Percentiles rank a stretch among this genome's conserved stretches.
Evolutionary conservation across 2,329 filamentous ascomycete genomes (phyloP).

Genomic region (Tolypocladium album): DNA sequence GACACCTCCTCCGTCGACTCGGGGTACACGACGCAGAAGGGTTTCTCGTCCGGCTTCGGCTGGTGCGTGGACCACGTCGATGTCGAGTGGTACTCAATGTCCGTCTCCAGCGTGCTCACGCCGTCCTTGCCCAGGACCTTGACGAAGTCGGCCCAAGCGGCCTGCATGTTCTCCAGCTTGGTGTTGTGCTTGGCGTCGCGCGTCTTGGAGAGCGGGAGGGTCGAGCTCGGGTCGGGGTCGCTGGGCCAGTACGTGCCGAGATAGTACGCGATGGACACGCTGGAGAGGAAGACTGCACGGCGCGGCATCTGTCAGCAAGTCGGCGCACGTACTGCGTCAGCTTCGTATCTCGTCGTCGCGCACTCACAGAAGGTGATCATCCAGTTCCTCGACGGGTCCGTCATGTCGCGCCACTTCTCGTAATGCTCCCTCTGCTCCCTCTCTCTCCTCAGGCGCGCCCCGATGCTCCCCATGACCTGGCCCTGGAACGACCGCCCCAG

Average conservation of each 20-base stretch:
- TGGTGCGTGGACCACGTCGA: constrained; percentile 55
- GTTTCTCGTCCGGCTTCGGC: constrained; percentile 33
- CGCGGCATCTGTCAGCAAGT: constrained; percentile 1
- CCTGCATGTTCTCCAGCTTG: constrained; percentile 53
- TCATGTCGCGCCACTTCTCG: constrained; percentile 27
- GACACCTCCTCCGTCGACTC: constrained; percentile 71
- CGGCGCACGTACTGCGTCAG: not conserved
- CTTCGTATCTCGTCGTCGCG: not conserved
- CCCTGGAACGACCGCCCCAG: constrained; percentile 39
- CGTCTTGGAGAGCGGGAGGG: constrained; percentile 43
- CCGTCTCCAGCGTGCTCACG: constrained; percentile 47
- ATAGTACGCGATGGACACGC: constrained; percentile 44
- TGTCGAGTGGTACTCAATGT: constrained; percentile 45
- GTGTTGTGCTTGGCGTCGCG: constrained; percentile 45
- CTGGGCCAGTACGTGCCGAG: constrained; percentile 45
- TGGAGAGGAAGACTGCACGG: constrained; percentile 37
- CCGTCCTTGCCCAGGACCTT: constrained; percentile 53
- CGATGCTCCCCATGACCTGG: constrained; percentile 49
- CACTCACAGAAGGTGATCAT: constrained; percentile 44
- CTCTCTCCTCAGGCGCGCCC: constrained; percentile 43
- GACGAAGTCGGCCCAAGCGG: constrained; percentile 59
- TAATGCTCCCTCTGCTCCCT: constrained; percentile 41
- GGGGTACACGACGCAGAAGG: constrained; percentile 68
- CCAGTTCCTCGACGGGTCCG: constrained; percentile 33
- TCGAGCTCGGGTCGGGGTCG: constrained; percentile 42